phyloP scores from a whole-genome alignment of 2,329 filamentous ascomycete genomes.

The Aspergillus hortae region DNA sequence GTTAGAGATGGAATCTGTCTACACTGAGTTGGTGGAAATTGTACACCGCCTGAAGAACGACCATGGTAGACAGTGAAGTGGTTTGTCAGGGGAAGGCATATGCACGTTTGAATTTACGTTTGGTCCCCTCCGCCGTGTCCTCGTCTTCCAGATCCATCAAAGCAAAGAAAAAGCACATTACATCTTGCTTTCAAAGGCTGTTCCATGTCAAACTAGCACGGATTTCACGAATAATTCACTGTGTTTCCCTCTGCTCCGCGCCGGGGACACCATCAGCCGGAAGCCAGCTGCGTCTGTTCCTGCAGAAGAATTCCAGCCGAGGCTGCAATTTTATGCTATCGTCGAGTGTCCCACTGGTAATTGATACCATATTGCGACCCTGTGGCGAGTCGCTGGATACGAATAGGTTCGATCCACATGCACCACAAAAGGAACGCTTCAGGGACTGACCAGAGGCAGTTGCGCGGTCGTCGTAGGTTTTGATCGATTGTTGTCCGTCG shows the following conservation, averaged over 20 bases:
- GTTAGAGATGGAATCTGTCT: neutral
- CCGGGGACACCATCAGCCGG: neutral
- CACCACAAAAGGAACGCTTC: slow-evolving; percentile 17
- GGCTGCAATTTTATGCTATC: slow-evolving; percentile 2
- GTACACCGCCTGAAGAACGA: neutral
- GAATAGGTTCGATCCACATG: slow-evolving; percentile 17
- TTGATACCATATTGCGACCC: neutral
- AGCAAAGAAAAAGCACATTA: neutral
- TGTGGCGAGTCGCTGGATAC: neutral
- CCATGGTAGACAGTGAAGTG: neutral
- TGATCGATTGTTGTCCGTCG: slow-evolving; percentile 10
- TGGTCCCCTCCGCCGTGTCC: neutral
- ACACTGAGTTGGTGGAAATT: neutral
- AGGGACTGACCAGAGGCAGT: slow-evolving; percentile 9
- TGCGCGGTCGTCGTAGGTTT: slow-evolving; percentile 12
- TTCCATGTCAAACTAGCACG: neutral
- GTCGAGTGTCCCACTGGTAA: slow-evolving; percentile 14
- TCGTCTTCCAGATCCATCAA: neutral
- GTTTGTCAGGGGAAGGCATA: neutral
- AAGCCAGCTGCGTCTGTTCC: slow-evolving; percentile 7
- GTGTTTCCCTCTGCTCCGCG: neutral
- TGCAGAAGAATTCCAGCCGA: slow-evolving; percentile 3
- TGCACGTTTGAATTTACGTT: no score
- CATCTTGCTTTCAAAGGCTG: neutral
- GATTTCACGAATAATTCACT: neutral